Conservation (phyloP, 768 basidiomycete genomes). For the Leucosporidium yakuticum region DNA sequence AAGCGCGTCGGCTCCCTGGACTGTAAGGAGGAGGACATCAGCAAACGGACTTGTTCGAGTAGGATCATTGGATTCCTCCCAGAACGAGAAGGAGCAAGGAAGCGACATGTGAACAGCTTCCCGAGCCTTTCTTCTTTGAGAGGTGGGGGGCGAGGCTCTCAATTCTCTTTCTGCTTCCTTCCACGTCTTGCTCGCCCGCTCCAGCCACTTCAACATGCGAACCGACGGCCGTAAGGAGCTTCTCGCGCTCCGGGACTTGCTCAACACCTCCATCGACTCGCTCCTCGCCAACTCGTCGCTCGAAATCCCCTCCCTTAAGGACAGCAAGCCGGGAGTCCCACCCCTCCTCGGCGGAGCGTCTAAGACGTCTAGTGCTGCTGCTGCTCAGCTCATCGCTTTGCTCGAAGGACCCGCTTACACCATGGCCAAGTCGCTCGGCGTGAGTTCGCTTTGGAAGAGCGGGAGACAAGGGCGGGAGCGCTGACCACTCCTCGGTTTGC, state of each 20-base stretch:
- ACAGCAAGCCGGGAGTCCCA: neutral
- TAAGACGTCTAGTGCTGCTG: neutral
- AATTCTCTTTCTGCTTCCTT: too few species aligned
- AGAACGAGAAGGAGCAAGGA: too few species aligned
- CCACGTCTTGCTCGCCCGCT: too few species aligned
- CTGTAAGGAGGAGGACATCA: too few species aligned
- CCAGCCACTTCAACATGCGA: neutral
- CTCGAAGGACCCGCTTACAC: neutral
- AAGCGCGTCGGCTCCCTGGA: too few species aligned
- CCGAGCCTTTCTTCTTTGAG: too few species aligned
- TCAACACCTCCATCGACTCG: neutral
- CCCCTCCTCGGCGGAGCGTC: neutral
- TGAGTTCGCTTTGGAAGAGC: neutral
- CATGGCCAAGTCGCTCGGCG: neutral
- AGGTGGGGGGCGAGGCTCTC: too few species aligned
- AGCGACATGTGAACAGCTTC: too few species aligned
- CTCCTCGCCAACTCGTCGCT: neutral
- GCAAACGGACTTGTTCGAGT: too few species aligned
- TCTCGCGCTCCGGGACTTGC: neutral
- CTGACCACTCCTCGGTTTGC: conserved; percentile 17
- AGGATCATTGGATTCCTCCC: too few species aligned
- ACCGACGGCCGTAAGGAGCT: neutral
- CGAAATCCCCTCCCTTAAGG: neutral
- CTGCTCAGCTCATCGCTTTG: neutral
- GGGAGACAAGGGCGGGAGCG: neutral